Percentiles rank a stretch among this genome's conserved stretches.
Conservation (phyloP, 441 rosid genomes). For the Geranium incanum region DNA sequence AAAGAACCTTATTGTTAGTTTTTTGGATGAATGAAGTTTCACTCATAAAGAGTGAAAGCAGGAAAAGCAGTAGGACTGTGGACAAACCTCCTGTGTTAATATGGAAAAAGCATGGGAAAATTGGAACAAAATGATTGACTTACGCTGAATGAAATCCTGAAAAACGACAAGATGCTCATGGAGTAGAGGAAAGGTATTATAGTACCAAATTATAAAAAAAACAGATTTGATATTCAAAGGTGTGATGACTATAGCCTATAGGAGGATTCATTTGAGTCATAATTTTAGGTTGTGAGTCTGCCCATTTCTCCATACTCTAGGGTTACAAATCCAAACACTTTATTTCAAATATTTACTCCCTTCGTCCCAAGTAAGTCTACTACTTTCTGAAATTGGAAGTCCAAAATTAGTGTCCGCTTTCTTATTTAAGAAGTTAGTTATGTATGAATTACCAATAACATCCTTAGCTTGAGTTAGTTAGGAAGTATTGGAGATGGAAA, state of each 20-base stretch:
- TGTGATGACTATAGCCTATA: not conserved
- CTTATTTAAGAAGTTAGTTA: too few species aligned
- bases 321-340: not conserved
- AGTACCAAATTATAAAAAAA: not conserved
- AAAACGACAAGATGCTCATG: not conserved
- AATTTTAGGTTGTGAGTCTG: not conserved
- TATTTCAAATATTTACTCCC: not conserved
- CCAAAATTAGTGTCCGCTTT: not conserved
- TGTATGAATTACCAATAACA: not conserved
- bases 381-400: not conserved
- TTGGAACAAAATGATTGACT: not conserved
- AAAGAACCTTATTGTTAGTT: not conserved
- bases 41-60: not conserved
- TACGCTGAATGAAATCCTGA: not conserved
- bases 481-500: not conserved
- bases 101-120: not conserved
- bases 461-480: not conserved
- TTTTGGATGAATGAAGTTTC: not conserved
- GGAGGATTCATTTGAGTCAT: not conserved
- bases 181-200: not conserved
- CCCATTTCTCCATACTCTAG: not conserved
- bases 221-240: not conserved
- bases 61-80: not conserved
- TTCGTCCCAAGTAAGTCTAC: not conserved
- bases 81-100: not conserved